Evolutionary conservation across 2,329 filamentous ascomycete species (phyloP).

Genomic region (Colletotrichum musicola): DNA sequence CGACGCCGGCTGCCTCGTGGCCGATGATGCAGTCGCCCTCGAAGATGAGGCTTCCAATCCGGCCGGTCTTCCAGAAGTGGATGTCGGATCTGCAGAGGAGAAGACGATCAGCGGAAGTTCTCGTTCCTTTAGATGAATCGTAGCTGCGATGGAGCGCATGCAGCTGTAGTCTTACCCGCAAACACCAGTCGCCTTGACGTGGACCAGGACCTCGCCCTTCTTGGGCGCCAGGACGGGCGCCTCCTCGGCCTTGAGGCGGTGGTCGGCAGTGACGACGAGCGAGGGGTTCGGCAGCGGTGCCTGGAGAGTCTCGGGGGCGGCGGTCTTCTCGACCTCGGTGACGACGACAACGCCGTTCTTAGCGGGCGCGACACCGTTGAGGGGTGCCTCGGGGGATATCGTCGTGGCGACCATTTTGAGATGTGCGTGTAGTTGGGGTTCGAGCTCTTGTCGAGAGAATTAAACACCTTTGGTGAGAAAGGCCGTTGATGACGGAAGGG

Average conservation of each 20-base stretch:
- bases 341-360: slow-evolving; percentile 27
- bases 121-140: background rate
- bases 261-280: slow-evolving; percentile 71
- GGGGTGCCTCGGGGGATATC: slow-evolving; percentile 9
- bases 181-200: slow-evolving; percentile 73
- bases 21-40: slow-evolving; percentile 74
- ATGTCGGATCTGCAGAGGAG: slow-evolving; percentile 67
- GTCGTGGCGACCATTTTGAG: slow-evolving; percentile 20
- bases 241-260: slow-evolving; percentile 67
- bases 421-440: background rate
- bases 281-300: slow-evolving; percentile 63
- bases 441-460: background rate
- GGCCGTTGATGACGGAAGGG: too few species aligned
- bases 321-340: slow-evolving; percentile 9
- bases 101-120: slow-evolving; percentile 2
- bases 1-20: slow-evolving; percentile 73
- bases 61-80: slow-evolving; percentile 76
- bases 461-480: too few species aligned
- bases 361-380: slow-evolving; percentile 10
- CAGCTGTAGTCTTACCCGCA: slow-evolving; percentile 70
- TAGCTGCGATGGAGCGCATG: background rate
- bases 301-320: slow-evolving; percentile 37
- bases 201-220: slow-evolving; percentile 68
- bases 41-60: slow-evolving; percentile 73
- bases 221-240: slow-evolving; percentile 68